These are phyloP conservation scores for Rhynchosporium graminicola DNA, from an alignment of 2,329 filamentous ascomycete species.

Conservation along the genomic window DNA sequence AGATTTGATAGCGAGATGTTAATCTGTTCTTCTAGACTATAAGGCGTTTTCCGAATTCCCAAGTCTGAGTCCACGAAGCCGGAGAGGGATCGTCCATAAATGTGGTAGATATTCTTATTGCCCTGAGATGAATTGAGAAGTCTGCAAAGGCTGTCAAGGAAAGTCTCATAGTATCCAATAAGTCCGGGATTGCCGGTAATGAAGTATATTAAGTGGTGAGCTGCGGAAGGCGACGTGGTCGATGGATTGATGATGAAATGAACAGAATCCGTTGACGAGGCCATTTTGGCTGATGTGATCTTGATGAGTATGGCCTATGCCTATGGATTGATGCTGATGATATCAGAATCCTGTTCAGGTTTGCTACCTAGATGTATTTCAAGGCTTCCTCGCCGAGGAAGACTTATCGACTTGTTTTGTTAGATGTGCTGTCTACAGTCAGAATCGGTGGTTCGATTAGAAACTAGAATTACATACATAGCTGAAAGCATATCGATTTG, in stretches of 20 bases:
- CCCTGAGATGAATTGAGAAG: constrained; percentile 49
- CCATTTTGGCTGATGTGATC: neutral
- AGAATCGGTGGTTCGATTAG: too few relatives aligned
- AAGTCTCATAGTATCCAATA: constrained; percentile 70
- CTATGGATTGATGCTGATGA: neutral
- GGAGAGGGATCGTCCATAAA: constrained; percentile 58
- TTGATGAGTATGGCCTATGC: neutral
- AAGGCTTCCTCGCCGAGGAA: too few relatives aligned
- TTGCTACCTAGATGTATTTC: neutral
- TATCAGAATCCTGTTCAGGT: neutral
- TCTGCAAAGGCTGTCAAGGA: constrained; percentile 58
- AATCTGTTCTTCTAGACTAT: constrained; percentile 57
- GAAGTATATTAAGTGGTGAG: constrained; percentile 62
- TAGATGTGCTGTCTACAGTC: too few relatives aligned
- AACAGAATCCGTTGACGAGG: neutral
- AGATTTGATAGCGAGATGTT: constrained; percentile 28
- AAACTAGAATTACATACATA: too few relatives aligned
- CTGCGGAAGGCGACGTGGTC: constrained; percentile 20
- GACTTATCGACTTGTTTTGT: too few relatives aligned
- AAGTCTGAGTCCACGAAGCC: constrained; percentile 57
- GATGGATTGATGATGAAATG: constrained; percentile 28
- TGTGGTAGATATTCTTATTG: constrained; percentile 44
- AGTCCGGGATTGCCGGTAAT: constrained; percentile 77
- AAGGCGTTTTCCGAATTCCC: constrained; percentile 43
- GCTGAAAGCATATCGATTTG: too few relatives aligned